Evolutionary conservation across 179 eudicot genomes (phyloP).

Genomic region (Silene noctiflora): DNA sequence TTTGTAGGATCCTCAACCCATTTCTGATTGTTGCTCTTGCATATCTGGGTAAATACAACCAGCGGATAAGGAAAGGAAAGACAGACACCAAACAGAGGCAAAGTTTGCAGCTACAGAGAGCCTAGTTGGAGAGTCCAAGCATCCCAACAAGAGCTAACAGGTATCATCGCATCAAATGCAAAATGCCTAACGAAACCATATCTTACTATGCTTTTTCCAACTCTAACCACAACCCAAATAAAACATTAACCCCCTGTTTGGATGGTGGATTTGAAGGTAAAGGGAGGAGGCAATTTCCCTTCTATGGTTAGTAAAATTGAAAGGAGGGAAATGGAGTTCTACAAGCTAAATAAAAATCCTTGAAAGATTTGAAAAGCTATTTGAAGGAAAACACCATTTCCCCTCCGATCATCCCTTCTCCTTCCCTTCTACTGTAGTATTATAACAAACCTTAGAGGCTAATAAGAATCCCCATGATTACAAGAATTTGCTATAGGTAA

Average conservation of each 20-base stretch:
- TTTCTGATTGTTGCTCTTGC: conserved; percentile 53
- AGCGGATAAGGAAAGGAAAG: not conserved
- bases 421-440: not conserved
- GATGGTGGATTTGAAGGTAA: not conserved
- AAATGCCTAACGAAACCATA: not conserved
- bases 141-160: conserved; percentile 1
- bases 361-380: no score
- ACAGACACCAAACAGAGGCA: not conserved
- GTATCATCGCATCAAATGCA: not conserved
- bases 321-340: not conserved
- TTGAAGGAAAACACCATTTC: not conserved
- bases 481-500: not conserved
- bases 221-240: not conserved
- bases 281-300: not conserved
- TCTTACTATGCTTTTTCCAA: not conserved
- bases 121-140: not conserved
- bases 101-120: not conserved
- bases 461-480: not conserved
- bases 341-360: no score
- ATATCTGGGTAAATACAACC: conserved; percentile 51
- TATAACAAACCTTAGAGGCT: not conserved
- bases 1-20: conserved; percentile 99
- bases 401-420: not conserved
- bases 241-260: not conserved
- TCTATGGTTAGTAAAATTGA: not conserved